A percentile compares a stretch with the other conserved stretches of the same genome.
Conservation (phyloP, 805 yeast genomes). For the Jamesozyma jinghongensis region DNA sequence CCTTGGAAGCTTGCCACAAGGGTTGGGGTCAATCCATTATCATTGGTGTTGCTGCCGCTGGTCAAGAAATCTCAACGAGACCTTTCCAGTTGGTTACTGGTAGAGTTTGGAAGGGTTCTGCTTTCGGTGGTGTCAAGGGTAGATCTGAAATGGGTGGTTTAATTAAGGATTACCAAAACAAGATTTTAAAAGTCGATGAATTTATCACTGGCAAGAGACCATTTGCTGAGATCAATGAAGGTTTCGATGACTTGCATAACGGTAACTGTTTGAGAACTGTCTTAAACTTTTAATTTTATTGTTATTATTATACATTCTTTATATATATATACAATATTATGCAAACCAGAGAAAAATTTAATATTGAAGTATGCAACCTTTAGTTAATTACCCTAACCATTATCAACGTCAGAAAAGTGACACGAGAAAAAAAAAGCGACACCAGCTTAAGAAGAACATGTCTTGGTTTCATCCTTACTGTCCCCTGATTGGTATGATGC, state of each 20-base stretch:
- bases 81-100: conserved; percentile 99
- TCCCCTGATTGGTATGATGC: too few relatives aligned
- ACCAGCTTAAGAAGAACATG: not conserved
- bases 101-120: conserved; percentile 97
- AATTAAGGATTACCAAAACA: conserved; percentile 75
- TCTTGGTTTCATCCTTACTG: not conserved
- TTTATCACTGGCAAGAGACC: conserved; percentile 86
- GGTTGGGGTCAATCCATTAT: conserved; percentile 97
- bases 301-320: not conserved
- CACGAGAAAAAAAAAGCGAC: too few relatives aligned
- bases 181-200: conserved; percentile 82
- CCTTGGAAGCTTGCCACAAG: conserved; percentile 94
- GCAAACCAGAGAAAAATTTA: too few relatives aligned
- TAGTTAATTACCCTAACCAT: too few relatives aligned
- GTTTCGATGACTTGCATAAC: conserved; percentile 89
- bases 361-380: not conserved
- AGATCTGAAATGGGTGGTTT: conserved; percentile 88
- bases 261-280: conserved; percentile 96
- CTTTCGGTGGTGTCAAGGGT: conserved; percentile 99
- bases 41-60: conserved; percentile 98
- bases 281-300: conserved; percentile 31
- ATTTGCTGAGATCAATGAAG: conserved; percentile 70
- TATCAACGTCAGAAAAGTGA: too few relatives aligned
- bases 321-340: too few relatives aligned
- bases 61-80: conserved; percentile 90